Percentiles rank a stretch among this genome's conserved stretches.
Evolutionary conservation across 345 rosid species (phyloP).

Genomic region (Eucalyptus pauciflora): DNA sequence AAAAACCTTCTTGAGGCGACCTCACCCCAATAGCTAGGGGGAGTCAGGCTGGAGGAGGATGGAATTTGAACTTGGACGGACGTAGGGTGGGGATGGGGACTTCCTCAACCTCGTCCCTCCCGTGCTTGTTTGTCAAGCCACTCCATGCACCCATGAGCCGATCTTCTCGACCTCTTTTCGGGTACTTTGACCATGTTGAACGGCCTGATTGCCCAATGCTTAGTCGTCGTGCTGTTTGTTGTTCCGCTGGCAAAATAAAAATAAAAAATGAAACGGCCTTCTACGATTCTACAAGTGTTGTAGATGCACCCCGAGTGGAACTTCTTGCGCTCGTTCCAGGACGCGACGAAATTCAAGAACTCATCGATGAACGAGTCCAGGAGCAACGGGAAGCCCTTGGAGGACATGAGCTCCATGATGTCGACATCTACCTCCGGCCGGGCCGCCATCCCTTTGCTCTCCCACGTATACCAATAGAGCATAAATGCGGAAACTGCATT

Average conservation of each 20-base stretch:
- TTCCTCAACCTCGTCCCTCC: too few relatives aligned
- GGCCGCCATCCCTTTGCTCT: not conserved
- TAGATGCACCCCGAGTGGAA: too few relatives aligned
- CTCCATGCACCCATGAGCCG: not conserved
- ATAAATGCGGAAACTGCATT: not conserved
- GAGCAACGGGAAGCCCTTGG: not conserved
- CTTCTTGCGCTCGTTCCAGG: not conserved
- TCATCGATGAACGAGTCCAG: conserved; percentile 20
- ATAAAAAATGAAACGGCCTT: too few relatives aligned
- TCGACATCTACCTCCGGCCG: not conserved
- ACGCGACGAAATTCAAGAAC: not conserved
- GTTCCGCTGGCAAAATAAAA: too few relatives aligned
- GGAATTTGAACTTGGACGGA: too few relatives aligned
- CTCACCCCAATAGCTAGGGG: too few relatives aligned
- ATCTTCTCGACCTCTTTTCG: not conserved
- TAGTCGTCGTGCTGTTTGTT: not conserved
- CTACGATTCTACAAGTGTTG: not conserved
- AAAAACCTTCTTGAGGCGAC: too few relatives aligned
- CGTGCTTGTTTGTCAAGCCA: conserved; percentile 2
- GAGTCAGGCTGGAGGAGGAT: too few relatives aligned
- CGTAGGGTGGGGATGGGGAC: too few relatives aligned
- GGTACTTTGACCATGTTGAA: not conserved
- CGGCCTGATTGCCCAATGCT: conserved; percentile 1
- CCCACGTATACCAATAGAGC: not conserved
- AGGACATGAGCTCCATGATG: not conserved